Percentiles rank a stretch among this genome's conserved stretches.
phyloP scores from a whole-genome alignment of 2,329 filamentous ascomycete species.

The Podosphaera fusca region DNA sequence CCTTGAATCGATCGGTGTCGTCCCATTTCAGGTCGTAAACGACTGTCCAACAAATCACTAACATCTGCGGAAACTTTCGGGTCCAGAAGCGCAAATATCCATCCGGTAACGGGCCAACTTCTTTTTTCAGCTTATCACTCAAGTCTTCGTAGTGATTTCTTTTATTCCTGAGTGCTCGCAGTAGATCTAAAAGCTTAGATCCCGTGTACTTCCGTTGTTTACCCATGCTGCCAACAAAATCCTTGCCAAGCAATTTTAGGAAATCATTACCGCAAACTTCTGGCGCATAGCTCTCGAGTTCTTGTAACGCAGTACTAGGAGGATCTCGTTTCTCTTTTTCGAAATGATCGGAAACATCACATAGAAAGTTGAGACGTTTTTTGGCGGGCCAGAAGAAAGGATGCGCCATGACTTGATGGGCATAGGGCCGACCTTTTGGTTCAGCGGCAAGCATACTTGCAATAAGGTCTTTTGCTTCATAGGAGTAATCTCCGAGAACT shows the following conservation, averaged over 20 bases:
- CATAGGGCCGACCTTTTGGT: conserved; percentile 39
- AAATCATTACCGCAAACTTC: conserved; percentile 49
- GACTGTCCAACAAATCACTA: conserved; percentile 43
- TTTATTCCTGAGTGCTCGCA: conserved; percentile 84
- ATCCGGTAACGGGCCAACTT: conserved; percentile 38
- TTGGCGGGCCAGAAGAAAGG: conserved; percentile 93
- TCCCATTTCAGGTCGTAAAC: conserved; percentile 31
- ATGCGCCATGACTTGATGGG: conserved; percentile 63
- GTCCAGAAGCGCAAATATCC: conserved; percentile 50
- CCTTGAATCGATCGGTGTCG: conserved; percentile 33
- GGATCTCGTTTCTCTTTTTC: conserved; percentile 78
- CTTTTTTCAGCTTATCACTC: conserved; percentile 50
- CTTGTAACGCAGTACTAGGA: conserved; percentile 41
- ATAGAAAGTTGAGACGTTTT: conserved; percentile 78
- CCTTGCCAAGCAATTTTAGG: conserved; percentile 46
- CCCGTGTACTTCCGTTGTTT: conserved; percentile 93
- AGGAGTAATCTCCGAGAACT: conserved; percentile 58
- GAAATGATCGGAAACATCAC: conserved; percentile 88
- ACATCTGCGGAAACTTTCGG: conserved; percentile 36
- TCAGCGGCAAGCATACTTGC: conserved; percentile 45
- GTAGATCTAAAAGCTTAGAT: conserved; percentile 56
- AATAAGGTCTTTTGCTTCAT: conserved; percentile 74
- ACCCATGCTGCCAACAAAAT: conserved; percentile 72
- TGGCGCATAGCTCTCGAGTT: conserved; percentile 30
- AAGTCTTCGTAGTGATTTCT: conserved; percentile 96